Evolutionary conservation across 495 filamentous ascomycete species (phyloP), one percentile per base, ranked within the genome.

Genomic region (Choiromyces venosus): DNA sequence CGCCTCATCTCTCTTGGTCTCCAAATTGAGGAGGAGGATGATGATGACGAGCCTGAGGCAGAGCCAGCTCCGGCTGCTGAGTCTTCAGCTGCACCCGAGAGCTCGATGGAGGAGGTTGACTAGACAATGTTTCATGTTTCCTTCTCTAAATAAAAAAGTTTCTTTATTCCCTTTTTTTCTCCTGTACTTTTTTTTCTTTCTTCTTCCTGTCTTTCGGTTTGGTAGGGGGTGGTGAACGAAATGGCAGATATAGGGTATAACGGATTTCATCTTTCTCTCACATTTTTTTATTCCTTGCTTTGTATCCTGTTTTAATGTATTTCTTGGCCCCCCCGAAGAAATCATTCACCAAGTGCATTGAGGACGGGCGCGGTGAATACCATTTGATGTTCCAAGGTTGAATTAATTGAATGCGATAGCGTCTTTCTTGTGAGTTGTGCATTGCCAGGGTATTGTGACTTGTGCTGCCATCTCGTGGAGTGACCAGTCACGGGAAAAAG

Each of bases 1-100:
- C 96, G 96, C 89, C 92, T 99, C 68, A 94, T 99, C 64, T 92
- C 92, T 71, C 89, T 98, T 64, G 96, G 96, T 80, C 86, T 99
- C 81, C 97, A 98, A 87, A 89, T 98, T 69, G 93, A 97, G 73
- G 96, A 97, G 86, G 91, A 94, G 81, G 88, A 90, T 69, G 92
- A 93, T 83, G 89, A 90, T 70, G 84, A 83, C 66, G 89, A 88
- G 76, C 88, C 90, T 84, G 85, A 86, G 72, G 84, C 85, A 69
- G 83, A 87, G 71, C 89, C 87, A 78, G 86, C 87, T 61, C 87
- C 89, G 42, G 86, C 86, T 25, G 82, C 83, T 9, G 81, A 83
- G 29, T 82, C 84, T 37, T 78, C 76, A 56, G 68, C 84, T n/a
- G 83, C 87, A 39, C 85, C 85, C 71, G 88, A 89, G 86, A 87